Evolutionary conservation across 2,329 filamentous ascomycete species (phyloP), one percentile per base, ranked within the genome.

Genomic region (Cordyceps tenuipes): DNA sequence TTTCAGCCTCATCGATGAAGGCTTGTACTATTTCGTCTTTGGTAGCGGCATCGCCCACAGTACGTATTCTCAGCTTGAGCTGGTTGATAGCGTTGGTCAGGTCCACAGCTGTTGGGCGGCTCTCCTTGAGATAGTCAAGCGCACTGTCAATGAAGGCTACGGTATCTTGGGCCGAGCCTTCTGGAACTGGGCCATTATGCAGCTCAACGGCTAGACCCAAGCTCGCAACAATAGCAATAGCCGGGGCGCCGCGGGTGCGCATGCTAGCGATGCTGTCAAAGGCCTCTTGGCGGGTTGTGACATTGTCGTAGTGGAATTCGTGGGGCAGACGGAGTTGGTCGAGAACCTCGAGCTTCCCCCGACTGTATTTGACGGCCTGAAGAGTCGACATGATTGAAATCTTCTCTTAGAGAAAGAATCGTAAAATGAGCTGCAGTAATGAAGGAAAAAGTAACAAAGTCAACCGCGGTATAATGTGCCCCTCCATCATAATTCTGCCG

Each of bases 191-290:
- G 62, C 81, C 80, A 8, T 82, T 82, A 55, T 85, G 78, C 9
- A 97, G 75, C 72, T 97, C 93, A 9, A 96, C 90, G 1, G 91
- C 92, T 41, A 97, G 82, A 2, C 90, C 87, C 39, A 99, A 82
- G 21, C 89, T 90, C 23, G 94, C 94, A n/a, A 99, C 94, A 64
- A 99, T 97, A 49, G 94, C 94, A 72, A 99, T 99, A 50, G 94
- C 94, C 0, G 94, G 94, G 5, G 94, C 94, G 39, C 75, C 90
- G 68, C 90, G 85, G 7, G 87, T 85, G 53, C 85, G 77, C 90
- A 94, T 94, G 17, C 88, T 82, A 67, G 85, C 86, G 75, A 94
- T 94, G 67, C 88, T 89, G 71, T 91, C 86, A 75, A 90, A 94
- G 43, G 88, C 90, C 73, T 91, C 87, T 66, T 87, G 82, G 63